Base-by-base conservation (phyloP, 148 eudicot genomes). In the Diospyros kaki region DNA sequence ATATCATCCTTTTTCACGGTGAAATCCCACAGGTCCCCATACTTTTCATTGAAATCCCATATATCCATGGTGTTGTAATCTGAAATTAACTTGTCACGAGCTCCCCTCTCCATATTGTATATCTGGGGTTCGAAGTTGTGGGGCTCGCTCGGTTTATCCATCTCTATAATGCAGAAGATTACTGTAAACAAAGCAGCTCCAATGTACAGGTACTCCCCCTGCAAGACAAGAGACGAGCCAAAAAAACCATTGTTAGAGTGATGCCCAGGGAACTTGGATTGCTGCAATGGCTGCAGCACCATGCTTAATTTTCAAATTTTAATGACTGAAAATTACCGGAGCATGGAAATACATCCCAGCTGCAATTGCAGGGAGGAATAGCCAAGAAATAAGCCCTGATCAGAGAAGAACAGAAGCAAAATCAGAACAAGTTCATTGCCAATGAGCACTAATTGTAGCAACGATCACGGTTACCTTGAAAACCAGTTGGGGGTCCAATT, bases 1-100 rank as follows among this genome's bases (percentile, higher is more conserved):
- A 93, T 86, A 66, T 89, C 92, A 67, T 91, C 96, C 5, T 83
- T 90, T 52, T 76, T 82, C 59, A 93, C 75, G 4, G 98, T 93
- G 74, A 93, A 93, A 83, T 93, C 98, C 98, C 98, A 93, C 18
- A 93, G 81, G 18, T 93, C 98, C n/a, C 96, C 98, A 38, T 93
- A 93, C 71, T 93, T 93, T 82, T 93, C 96, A 68, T 93, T 91
- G 66, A 93, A 93, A 72, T 93, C 98, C 98, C 96, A 93, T 2
- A 93, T 88, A 66, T 91, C 94, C 98, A 93, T 93, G 68, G 94
- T 86, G 82, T 93, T 93, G 82, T 93, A 93, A 68, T 93, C 98
- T 2, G 91, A 64, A n/a, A 93, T 91, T 74, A 93, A 73, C 83
- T 91, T 93, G 81, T 93, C 96, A 2, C 96, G 92, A 51, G 94